phyloP scores from a whole-genome alignment of 1,284 basidiomycete genomes.

The Thecaphora thlaspeos region DNA sequence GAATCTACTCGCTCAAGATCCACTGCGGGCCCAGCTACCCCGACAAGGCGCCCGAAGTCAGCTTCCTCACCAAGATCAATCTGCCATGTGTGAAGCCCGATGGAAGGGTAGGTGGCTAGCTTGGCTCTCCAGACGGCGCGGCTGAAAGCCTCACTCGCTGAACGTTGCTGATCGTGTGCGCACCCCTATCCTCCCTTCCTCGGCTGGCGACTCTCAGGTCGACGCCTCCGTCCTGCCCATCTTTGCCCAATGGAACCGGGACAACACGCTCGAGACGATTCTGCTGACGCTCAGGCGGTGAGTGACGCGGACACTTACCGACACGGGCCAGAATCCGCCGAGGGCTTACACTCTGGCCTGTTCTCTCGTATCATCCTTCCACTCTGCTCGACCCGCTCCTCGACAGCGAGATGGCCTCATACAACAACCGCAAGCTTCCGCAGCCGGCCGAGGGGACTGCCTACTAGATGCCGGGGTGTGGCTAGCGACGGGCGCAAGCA shows the following conservation, averaged over 20 bases:
- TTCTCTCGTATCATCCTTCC: too few species aligned
- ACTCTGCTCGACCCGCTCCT: too few species aligned
- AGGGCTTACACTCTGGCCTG: too few species aligned
- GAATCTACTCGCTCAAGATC: conserved; percentile 95
- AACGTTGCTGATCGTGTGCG: too few species aligned
- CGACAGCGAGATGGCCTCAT: conserved; percentile 85
- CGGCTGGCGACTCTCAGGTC: conserved; percentile 16
- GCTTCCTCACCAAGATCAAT: conserved; percentile 87
- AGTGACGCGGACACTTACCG: conserved; percentile 7
- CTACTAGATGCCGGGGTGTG: conserved; percentile 31
- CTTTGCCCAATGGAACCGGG: conserved; percentile 49
- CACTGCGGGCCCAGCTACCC: conserved; percentile 81
- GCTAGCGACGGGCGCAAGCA: too few species aligned
- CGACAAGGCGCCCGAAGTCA: conserved; percentile 72
- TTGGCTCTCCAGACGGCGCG: neutral
- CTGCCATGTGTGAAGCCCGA: conserved; percentile 84
- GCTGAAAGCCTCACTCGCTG: neutral
- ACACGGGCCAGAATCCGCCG: too few species aligned
- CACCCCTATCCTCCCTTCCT: too few species aligned
- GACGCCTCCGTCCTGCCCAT: conserved; percentile 38
- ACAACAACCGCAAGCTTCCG: conserved; percentile 86
- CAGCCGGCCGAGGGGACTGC: conserved; percentile 83
- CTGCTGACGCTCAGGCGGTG: conserved; percentile 53
- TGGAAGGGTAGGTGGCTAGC: conserved; percentile 62
- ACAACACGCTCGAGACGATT: conserved; percentile 55